A percentile compares a stretch with the other conserved stretches of the same genome.
Evolutionary conservation across 1,139 yeast species (phyloP).

Genomic region (Suhomyces coccinellae): DNA sequence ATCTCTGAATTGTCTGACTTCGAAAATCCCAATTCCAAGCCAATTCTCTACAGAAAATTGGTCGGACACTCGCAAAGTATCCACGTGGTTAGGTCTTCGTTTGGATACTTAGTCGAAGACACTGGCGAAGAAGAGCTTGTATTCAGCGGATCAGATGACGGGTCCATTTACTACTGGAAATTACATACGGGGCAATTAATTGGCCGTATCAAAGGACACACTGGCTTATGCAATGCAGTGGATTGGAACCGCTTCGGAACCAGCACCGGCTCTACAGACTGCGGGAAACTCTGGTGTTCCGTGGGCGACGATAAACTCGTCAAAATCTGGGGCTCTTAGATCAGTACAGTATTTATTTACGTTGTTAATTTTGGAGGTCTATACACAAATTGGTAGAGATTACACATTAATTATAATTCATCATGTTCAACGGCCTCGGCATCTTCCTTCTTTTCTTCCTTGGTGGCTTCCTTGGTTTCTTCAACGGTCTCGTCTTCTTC

Average conservation of each 20-base stretch:
- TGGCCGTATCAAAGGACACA: constrained; percentile 61
- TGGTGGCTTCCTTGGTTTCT: constrained; percentile 5
- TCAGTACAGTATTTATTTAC: neutral
- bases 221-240: constrained; percentile 68
- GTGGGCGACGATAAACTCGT: constrained; percentile 81
- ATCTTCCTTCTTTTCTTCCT: constrained; percentile 17
- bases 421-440: constrained; percentile 35
- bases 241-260: constrained; percentile 60
- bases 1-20: constrained; percentile 22
- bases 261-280: constrained; percentile 27
- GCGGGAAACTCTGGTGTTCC: constrained; percentile 66
- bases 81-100: constrained; percentile 73
- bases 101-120: constrained; percentile 52
- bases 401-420: constrained; percentile 35
- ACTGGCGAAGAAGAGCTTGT: constrained; percentile 64
- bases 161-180: constrained; percentile 80
- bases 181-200: constrained; percentile 69
- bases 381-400: constrained; percentile 3
- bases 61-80: constrained; percentile 72
- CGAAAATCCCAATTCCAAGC: constrained; percentile 19
- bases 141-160: constrained; percentile 83
- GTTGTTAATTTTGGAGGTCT: constrained; percentile 4
- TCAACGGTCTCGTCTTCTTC: constrained; percentile 20
- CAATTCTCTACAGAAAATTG: constrained; percentile 55
- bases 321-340: constrained; percentile 57